Percentiles rank a stretch among this genome's conserved stretches.
Conservation (phyloP, 2,329 filamentous ascomycete species). For the Aspergillus glaucus region DNA sequence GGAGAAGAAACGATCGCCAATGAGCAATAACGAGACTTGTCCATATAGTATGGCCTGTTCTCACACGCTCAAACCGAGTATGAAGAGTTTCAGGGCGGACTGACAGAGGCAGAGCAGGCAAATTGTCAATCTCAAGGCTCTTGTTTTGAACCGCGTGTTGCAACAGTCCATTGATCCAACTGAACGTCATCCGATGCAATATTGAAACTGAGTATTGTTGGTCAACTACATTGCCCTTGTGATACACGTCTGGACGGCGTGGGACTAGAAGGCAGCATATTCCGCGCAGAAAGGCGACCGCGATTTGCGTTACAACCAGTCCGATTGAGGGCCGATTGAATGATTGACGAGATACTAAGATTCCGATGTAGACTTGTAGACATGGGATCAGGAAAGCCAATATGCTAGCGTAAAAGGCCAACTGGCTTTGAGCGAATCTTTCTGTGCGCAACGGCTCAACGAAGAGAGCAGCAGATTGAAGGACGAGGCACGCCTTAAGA, state of each 20-base stretch:
- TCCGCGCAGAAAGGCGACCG: conserved; percentile 25
- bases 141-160: conserved; percentile 51
- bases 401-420: conserved; percentile 24
- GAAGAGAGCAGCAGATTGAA: conserved; percentile 30
- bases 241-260: conserved; percentile 61
- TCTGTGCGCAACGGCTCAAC: conserved; percentile 27
- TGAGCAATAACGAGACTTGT: conserved; percentile 55
- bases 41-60: conserved; percentile 47
- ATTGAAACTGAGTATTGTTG: conserved; percentile 56
- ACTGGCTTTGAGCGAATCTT: conserved; percentile 25
- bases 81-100: conserved; percentile 49
- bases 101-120: conserved; percentile 55
- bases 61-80: conserved; percentile 39
- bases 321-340: conserved; percentile 28
- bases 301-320: conserved; percentile 47
- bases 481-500: conserved; percentile 21
- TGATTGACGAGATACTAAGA: conserved; percentile 14
- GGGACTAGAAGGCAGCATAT: conserved; percentile 50
- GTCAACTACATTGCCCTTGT: conserved; percentile 56
- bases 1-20: conserved; percentile 49
- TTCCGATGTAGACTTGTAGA: conserved; percentile 26
- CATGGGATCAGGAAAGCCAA: conserved; percentile 16
- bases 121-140: conserved; percentile 55
- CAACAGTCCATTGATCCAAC: conserved; percentile 57
- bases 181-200: conserved; percentile 58